Conservation (phyloP, 2,329 filamentous ascomycete genomes). For the Trichoderma semiorbis region DNA sequence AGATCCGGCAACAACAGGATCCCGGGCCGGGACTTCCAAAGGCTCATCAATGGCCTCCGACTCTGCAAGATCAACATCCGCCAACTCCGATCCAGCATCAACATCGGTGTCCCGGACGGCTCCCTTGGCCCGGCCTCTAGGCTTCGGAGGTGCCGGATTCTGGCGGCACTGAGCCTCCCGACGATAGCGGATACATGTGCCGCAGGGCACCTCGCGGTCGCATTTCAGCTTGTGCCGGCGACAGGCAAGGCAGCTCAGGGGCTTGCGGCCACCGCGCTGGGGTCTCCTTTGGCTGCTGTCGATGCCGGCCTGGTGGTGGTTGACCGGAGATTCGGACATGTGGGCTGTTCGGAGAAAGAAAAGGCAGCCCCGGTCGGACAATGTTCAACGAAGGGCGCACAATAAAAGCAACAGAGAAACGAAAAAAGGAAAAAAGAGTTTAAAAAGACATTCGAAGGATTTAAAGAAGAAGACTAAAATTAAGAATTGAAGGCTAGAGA, state of each 20-base stretch:
- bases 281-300: neutral
- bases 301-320: neutral
- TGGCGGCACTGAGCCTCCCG: constrained; percentile 31
- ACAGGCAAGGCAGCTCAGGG: constrained; percentile 32
- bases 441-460: neutral
- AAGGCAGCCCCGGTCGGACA: neutral
- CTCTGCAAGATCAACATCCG: neutral
- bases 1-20: neutral
- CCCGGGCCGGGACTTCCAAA: neutral
- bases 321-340: constrained; percentile 11
- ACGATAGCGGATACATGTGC: constrained; percentile 30
- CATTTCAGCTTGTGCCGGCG: constrained; percentile 32
- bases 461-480: neutral
- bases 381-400: neutral
- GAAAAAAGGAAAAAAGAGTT: neutral
- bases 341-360: neutral
- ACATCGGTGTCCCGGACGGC: neutral
- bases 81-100: neutral
- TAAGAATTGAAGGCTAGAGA: neutral
- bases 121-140: neutral
- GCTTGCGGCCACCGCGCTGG: constrained; percentile 16
- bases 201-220: constrained; percentile 31
- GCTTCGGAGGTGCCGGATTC: constrained; percentile 24
- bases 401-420: neutral
- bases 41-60: neutral